Evolutionary conservation across 116 monocot species (phyloP).

Genomic region (Papilionanthe hybrid): DNA sequence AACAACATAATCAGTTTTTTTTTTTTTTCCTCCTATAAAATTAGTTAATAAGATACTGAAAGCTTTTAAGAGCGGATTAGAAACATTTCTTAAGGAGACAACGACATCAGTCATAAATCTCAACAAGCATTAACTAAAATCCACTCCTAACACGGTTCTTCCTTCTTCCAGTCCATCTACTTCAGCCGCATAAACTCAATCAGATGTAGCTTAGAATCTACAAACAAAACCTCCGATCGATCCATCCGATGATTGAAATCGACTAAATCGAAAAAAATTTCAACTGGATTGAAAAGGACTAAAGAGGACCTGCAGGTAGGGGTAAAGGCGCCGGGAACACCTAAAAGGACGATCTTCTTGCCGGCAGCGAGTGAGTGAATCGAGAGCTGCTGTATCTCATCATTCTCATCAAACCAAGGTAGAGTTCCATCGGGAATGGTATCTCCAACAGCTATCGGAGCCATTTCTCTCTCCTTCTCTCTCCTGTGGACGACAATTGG

Average conservation of each 20-base stretch:
- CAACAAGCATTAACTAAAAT: background rate
- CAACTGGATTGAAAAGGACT: background rate
- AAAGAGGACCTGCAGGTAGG: slow-evolving; percentile 73
- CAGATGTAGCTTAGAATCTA: background rate
- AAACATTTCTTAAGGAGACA: background rate
- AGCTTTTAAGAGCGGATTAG: background rate
- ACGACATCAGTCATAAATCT: background rate
- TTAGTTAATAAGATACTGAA: background rate
- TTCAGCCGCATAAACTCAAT: background rate
- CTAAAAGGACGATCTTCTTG: slow-evolving; percentile 84
- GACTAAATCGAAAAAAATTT: background rate
- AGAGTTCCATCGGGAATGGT: slow-evolving; percentile 62
- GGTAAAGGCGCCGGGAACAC: slow-evolving; percentile 92
- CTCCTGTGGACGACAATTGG: too few species aligned
- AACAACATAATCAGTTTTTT: slow-evolving; percentile 3
- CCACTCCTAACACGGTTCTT: background rate
- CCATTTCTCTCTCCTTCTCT: slow-evolving; percentile 46
- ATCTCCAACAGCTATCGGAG: slow-evolving; percentile 70
- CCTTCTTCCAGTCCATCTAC: background rate
- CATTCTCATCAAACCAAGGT: slow-evolving; percentile 70
- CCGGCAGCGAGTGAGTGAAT: slow-evolving; percentile 68
- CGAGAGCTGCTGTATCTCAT: slow-evolving; percentile 56
- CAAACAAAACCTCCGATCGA: background rate
- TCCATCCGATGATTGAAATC: background rate
- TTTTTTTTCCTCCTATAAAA: background rate